Percentiles rank a stretch among this genome's conserved stretches.
Evolutionary conservation across 495 filamentous ascomycete species (phyloP).

Genomic region (Aspergillus haitiensis): DNA sequence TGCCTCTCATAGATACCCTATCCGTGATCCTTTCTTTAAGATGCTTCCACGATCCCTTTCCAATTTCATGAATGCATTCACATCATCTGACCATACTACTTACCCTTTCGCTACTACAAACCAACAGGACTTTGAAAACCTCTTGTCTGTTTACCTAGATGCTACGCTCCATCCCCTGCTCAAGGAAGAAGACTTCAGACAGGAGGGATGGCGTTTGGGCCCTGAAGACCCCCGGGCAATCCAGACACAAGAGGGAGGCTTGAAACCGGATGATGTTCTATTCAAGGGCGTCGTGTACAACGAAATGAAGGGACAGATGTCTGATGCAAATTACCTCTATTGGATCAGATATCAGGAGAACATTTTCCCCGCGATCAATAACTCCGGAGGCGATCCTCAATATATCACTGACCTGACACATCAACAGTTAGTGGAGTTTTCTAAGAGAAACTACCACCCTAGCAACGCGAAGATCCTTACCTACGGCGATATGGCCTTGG

Average conservation of each 20-base stretch:
- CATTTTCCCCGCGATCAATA: slow-evolving; percentile 89
- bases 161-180: slow-evolving; percentile 87
- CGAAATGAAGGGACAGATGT: slow-evolving; percentile 99
- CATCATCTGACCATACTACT: slow-evolving; percentile 91
- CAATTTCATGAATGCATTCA: slow-evolving; percentile 99
- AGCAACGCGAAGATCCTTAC: slow-evolving; percentile 95
- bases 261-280: slow-evolving; percentile 57
- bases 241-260: slow-evolving; percentile 39
- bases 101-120: slow-evolving; percentile 99
- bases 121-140: slow-evolving; percentile 87
- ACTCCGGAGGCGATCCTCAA: slow-evolving; percentile 92
- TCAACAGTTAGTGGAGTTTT: slow-evolving; percentile 80
- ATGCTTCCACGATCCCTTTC: slow-evolving; percentile 97
- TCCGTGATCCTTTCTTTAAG: slow-evolving; percentile 98
- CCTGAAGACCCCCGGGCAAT: slow-evolving; percentile 76
- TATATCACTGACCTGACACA: slow-evolving; percentile 95
- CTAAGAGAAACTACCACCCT: slow-evolving; percentile 89
- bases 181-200: slow-evolving; percentile 86
- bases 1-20: slow-evolving; percentile 67
- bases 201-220: slow-evolving; percentile 95
- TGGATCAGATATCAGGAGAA: slow-evolving; percentile 93
- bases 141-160: slow-evolving; percentile 95
- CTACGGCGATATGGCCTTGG: slow-evolving; percentile 89
- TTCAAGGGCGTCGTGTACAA: slow-evolving; percentile 99
- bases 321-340: slow-evolving; percentile 92